phyloP scores from a whole-genome alignment of 73 alveolate species.

The Uronychia binucleata region DNA sequence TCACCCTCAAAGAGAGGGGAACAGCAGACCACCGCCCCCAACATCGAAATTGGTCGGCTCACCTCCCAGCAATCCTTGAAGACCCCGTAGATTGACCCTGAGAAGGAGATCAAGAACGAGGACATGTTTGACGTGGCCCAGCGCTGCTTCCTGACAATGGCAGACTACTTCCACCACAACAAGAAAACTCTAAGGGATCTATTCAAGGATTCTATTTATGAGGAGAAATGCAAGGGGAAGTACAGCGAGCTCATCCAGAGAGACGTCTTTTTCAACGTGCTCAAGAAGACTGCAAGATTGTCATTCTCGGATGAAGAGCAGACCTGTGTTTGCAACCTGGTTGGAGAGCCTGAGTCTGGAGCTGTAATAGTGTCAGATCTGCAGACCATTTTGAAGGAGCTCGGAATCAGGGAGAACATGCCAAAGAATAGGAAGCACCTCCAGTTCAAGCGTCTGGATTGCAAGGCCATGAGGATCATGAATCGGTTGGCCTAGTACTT shows the following conservation, averaged over 20 bases:
- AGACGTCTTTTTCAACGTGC: neutral
- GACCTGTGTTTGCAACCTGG: neutral
- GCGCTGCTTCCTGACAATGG: neutral
- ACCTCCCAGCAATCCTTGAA: neutral
- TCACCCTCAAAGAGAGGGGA: too few species aligned
- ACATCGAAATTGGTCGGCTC: neutral
- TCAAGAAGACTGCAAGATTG: neutral
- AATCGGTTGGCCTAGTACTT: neutral
- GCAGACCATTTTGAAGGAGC: neutral
- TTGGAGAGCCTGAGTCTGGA: neutral
- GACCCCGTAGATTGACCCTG: too few species aligned
- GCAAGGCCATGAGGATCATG: neutral
- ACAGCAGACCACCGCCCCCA: too few species aligned
- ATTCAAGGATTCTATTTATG: neutral
- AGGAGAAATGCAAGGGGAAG: neutral
- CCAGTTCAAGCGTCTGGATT: neutral
- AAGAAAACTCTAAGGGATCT: neutral
- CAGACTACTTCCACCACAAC: neutral
- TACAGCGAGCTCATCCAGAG: neutral
- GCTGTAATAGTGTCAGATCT: neutral
- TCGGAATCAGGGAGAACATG: neutral
- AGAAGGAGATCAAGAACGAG: neutral
- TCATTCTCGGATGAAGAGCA: neutral
- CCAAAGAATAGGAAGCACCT: neutral
- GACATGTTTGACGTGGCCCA: neutral